Base-by-base conservation (phyloP, 1,139 yeast genomes). In the Arxiozyma slooffiae region DNA sequence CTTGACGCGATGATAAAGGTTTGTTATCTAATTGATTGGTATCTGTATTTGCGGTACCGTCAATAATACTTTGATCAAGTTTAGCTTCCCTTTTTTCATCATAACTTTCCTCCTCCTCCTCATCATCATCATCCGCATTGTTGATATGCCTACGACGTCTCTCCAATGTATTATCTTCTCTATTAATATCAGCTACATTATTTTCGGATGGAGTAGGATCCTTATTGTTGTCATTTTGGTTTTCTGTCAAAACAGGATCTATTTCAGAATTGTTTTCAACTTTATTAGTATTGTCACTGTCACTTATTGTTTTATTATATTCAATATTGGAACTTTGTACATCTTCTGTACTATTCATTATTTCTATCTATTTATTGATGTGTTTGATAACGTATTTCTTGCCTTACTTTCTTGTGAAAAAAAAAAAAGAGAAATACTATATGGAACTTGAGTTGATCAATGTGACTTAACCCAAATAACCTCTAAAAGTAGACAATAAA, bases 1-100 rank as follows among this genome's bases (percentile, higher is more conserved):
- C 81, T 60, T 88, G 77, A 61, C 96, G 80, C 61, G 78, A 82
- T 53, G 83, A 76, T 18, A 77, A 63, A n/a, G 70, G 76, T 55
- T 76, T 81, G 55, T 23, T 20, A 22, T 47, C 41, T 21, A 24
- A 6, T 30, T 30, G 36, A 30, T 16, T 11, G 4, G 11, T n/a
- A n/a, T 30, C 14, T 11, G 36, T 30, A 6, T 11, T 30, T 5
- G 36, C 36, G 6, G 36, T 30, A 30, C 4, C 6, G n/a, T 2
- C 14, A 30, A 30, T 30, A 14, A 30, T 30, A 30, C 6, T 30
- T 7, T 30, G 16, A 30, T 30, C 36, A 8, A 30, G 36, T 11
- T 30, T 6, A 6, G 36, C 36, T 30, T 30, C 36, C 11, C 9
- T 26, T 7, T 30, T 30, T 30, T 30, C 8, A 7, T 38, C 42